Conservation (phyloP, 2,329 filamentous ascomycete genomes). For the Colletotrichum chlorophyti region DNA sequence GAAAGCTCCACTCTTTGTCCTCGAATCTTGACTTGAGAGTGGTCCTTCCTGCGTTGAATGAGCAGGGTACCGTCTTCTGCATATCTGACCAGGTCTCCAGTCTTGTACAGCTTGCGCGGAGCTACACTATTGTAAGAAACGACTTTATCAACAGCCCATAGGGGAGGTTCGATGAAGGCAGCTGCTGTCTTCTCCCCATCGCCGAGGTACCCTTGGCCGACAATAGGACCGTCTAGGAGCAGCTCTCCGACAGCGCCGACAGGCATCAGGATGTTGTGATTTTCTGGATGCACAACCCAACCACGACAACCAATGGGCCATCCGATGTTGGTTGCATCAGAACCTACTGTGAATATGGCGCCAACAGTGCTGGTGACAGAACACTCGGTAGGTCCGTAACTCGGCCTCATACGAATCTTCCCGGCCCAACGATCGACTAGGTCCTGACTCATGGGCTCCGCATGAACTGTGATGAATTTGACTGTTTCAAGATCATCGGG, state of each 20-base stretch:
- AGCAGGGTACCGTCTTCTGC: conserved; percentile 21
- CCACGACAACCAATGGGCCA: conserved; percentile 34
- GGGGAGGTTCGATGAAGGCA: conserved; percentile 1
- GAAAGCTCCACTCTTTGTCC: conserved; percentile 20
- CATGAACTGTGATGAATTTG: conserved; percentile 41
- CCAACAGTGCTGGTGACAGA: conserved; percentile 37
- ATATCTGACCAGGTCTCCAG: conserved; percentile 21
- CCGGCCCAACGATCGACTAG: conserved; percentile 33
- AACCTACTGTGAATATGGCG: conserved; percentile 28
- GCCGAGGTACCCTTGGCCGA: conserved; percentile 17
- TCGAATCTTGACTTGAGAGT: conserved; percentile 31
- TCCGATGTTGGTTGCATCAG: conserved; percentile 21
- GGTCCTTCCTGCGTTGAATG: conserved; percentile 29
- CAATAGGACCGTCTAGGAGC: conserved; percentile 10
- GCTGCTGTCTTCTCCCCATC: conserved; percentile 8
- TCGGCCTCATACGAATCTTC: conserved; percentile 30
- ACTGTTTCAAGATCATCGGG: conserved; percentile 44
- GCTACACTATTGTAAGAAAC: background rate
- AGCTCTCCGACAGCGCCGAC: conserved; percentile 22
- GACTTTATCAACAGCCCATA: background rate
- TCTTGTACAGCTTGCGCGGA: conserved; percentile 24
- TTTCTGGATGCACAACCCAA: conserved; percentile 35
- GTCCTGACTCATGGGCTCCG: conserved; percentile 34
- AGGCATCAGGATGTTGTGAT: conserved; percentile 22
- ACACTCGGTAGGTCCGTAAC: conserved; percentile 38